Percentiles rank a stretch among this genome's conserved stretches.
These are phyloP conservation scores for Clonostachys sp. DNA, from an alignment of 2,329 filamentous ascomycete species.

Conservation along the genomic window DNA sequence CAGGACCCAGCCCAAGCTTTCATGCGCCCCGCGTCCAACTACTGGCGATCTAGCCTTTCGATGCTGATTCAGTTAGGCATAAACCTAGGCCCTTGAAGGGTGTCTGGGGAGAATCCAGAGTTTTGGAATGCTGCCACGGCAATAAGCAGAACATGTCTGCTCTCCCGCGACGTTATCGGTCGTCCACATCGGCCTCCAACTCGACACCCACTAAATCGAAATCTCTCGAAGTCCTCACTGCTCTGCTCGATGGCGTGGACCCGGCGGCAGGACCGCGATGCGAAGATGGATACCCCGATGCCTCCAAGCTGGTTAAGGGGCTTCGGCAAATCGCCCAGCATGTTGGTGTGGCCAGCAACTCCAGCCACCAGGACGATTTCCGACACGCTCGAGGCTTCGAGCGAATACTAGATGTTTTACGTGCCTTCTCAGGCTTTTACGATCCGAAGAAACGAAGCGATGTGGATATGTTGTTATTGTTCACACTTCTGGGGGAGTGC, in stretches of 20 bases:
- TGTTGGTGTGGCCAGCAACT: slow-evolving; percentile 32
- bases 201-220: slow-evolving; percentile 58
- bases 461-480: slow-evolving; percentile 60
- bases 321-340: slow-evolving; percentile 64
- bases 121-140: slow-evolving; percentile 1
- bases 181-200: slow-evolving; percentile 58
- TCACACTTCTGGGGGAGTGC: slow-evolving; percentile 66
- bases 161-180: slow-evolving; percentile 54
- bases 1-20: too few species aligned
- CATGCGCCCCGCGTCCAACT: too few species aligned
- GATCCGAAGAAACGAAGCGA: slow-evolving; percentile 58
- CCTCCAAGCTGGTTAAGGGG: slow-evolving; percentile 43
- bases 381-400: slow-evolving; percentile 77
- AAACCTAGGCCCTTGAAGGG: slow-evolving; percentile 30
- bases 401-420: slow-evolving; percentile 63
- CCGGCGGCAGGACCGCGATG: slow-evolving; percentile 20
- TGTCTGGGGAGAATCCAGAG: slow-evolving; percentile 17
- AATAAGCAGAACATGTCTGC: slow-evolving; percentile 38
- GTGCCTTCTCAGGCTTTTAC: slow-evolving; percentile 71
- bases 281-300: slow-evolving; percentile 40
- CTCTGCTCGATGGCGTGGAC: slow-evolving; percentile 44
- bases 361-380: slow-evolving; percentile 71
- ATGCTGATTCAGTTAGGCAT: slow-evolving; percentile 14
- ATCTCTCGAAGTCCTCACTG: slow-evolving; percentile 53
- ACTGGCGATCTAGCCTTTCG: too few species aligned